phyloP scores from a whole-genome alignment of 805 yeast genomes.

The Maudiozyma pseudohumilis region DNA sequence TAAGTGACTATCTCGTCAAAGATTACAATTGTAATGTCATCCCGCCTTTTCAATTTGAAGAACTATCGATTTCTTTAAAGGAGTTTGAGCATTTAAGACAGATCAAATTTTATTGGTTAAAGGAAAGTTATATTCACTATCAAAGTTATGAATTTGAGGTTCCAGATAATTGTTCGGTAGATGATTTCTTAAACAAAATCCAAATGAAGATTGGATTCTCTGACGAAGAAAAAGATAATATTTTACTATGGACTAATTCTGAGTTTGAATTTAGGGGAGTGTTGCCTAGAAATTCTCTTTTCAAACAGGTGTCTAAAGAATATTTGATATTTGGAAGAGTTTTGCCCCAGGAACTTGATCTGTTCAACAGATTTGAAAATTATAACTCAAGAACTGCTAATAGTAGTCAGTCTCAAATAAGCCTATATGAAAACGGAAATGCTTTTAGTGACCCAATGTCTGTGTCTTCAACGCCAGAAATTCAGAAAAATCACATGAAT shows the following conservation, averaged over 20 bases:
- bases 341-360: slow-evolving; percentile 33
- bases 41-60: slow-evolving; percentile 62
- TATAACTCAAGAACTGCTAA: slow-evolving; percentile 8
- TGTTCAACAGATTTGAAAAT: slow-evolving; percentile 17
- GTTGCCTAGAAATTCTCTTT: slow-evolving; percentile 29
- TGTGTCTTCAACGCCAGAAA: slow-evolving; percentile 4
- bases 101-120: slow-evolving; percentile 61
- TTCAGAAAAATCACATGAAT: slow-evolving; percentile 5
- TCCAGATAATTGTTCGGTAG: slow-evolving; percentile 50
- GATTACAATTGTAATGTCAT: slow-evolving; percentile 28
- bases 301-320: slow-evolving; percentile 32
- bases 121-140: slow-evolving; percentile 59
- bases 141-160: slow-evolving; percentile 61
- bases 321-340: slow-evolving; percentile 38
- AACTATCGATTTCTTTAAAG: slow-evolving; percentile 59
- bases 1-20: slow-evolving; percentile 31
- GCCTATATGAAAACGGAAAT: neutral
- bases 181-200: slow-evolving; percentile 45
- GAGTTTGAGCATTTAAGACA: slow-evolving; percentile 71
- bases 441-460: neutral
- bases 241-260: slow-evolving; percentile 49
- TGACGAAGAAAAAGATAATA: slow-evolving; percentile 35
- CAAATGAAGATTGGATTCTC: slow-evolving; percentile 45
- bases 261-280: slow-evolving; percentile 30
- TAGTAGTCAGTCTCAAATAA: neutral